Conservation (phyloP, 495 filamentous ascomycete species). For the Rostrohypoxylon terebratum region DNA sequence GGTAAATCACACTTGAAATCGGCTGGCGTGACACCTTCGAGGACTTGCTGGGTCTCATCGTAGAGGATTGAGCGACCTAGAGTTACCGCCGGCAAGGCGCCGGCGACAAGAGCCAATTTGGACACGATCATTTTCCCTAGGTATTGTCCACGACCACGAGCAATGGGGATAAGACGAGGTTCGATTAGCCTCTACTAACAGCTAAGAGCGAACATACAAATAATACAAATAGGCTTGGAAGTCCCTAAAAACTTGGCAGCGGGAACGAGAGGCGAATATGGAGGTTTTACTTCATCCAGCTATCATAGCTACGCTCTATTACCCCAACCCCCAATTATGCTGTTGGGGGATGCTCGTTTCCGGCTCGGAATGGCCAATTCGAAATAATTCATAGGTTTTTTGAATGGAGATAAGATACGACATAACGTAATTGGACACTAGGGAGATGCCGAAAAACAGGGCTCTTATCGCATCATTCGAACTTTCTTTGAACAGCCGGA, state of each 20-base stretch:
- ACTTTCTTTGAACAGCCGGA: slow-evolving; percentile 36
- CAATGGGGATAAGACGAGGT: not conserved
- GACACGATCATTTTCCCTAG: slow-evolving; percentile 34
- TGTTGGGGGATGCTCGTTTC: slow-evolving; percentile 6
- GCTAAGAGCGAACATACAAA: not conserved
- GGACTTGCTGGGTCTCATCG: slow-evolving; percentile 18
- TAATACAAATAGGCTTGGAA: not conserved
- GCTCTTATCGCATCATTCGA: slow-evolving; percentile 45
- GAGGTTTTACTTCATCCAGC: slow-evolving; percentile 11
- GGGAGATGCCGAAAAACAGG: slow-evolving; percentile 45
- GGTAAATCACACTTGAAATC: slow-evolving; percentile 50
- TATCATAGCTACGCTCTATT: slow-evolving; percentile 7
- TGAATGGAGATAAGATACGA: slow-evolving; percentile 23
- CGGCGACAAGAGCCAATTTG: slow-evolving; percentile 40
- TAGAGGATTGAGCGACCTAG: slow-evolving; percentile 31
- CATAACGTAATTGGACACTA: slow-evolving; percentile 31
- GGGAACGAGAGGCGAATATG: slow-evolving; percentile 3
- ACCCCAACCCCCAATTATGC: slow-evolving; percentile 24
- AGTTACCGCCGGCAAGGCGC: slow-evolving; percentile 25
- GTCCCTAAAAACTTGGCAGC: not conserved
- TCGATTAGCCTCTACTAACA: not conserved
- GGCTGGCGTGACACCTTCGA: not conserved
- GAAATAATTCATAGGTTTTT: not conserved
- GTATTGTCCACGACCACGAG: not conserved
- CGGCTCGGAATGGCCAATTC: slow-evolving; percentile 37